Conservation (phyloP, 495 filamentous ascomycete species). For the Barbatosphaeria neglecta region DNA sequence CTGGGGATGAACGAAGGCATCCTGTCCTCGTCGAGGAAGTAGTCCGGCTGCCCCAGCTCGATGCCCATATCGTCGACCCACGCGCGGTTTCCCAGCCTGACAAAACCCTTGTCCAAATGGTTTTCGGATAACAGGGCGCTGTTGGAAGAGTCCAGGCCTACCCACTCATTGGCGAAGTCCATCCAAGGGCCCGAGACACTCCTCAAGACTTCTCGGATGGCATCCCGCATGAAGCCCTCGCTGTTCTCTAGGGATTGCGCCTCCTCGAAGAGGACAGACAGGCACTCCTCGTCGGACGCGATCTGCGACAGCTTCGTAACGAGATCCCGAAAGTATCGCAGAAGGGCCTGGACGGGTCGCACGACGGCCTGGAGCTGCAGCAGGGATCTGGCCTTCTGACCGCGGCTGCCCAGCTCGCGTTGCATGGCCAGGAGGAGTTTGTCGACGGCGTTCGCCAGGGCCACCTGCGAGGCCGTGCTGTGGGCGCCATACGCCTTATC, state of each 20-base stretch:
- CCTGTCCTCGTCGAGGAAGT: conserved; percentile 44
- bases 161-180: conserved; percentile 61
- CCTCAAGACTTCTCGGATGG: conserved; percentile 55
- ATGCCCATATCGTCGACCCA: conserved; percentile 43
- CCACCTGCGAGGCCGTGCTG: conserved; percentile 41
- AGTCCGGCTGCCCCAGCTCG: conserved; percentile 43
- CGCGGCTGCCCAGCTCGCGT: conserved; percentile 36
- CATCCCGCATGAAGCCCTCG: conserved; percentile 45
- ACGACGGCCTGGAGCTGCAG: conserved; percentile 63
- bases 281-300: conserved; percentile 52
- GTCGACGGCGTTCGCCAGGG: conserved; percentile 49
- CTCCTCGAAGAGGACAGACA: conserved; percentile 55
- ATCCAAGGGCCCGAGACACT: conserved; percentile 61
- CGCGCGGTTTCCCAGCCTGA: conserved; percentile 46
- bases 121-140: conserved; percentile 34
- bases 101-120: conserved; percentile 41
- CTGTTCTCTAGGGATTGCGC: conserved; percentile 53
- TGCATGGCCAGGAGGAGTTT: conserved; percentile 44
- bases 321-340: conserved; percentile 50
- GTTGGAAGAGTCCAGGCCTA: conserved; percentile 53
- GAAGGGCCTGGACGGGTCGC: conserved; percentile 46
- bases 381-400: conserved; percentile 33
- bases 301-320: conserved; percentile 40
- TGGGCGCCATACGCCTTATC: conserved; percentile 29
- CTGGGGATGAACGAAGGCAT: conserved; percentile 56